These are phyloP conservation scores for Mariannaea sp. DNA, from an alignment of 2,329 filamentous ascomycete species.

Conservation along the genomic window DNA sequence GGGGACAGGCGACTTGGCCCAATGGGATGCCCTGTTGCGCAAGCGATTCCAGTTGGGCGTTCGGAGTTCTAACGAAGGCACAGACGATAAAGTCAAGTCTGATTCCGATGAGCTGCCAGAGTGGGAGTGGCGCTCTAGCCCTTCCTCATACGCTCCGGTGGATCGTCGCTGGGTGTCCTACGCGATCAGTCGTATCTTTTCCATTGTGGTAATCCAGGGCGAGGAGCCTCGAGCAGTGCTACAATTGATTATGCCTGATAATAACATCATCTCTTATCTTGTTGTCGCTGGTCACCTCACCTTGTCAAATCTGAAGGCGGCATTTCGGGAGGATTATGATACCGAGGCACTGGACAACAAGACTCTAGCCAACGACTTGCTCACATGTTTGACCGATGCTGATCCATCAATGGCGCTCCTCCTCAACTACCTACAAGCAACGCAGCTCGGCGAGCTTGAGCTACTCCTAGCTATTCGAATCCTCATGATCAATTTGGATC, in stretches of 20 bases:
- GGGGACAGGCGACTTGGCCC: slow-evolving; percentile 49
- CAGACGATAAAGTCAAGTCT: slow-evolving; percentile 29
- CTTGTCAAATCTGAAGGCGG: slow-evolving; percentile 61
- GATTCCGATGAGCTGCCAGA: slow-evolving; percentile 43
- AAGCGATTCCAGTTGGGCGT: slow-evolving; percentile 54
- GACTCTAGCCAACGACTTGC: slow-evolving; percentile 64
- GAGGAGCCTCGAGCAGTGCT: slow-evolving; percentile 43
- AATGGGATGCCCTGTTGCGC: slow-evolving; percentile 57
- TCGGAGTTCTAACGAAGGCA: slow-evolving; percentile 23
- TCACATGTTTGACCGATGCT: slow-evolving; percentile 65
- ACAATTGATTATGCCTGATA: slow-evolving; percentile 51
- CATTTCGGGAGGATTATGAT: slow-evolving; percentile 56
- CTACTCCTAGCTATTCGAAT: slow-evolving; percentile 68
- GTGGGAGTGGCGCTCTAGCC: slow-evolving; percentile 56
- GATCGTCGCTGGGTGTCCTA: slow-evolving; percentile 70
- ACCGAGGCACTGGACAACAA: slow-evolving; percentile 50
- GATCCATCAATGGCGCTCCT: slow-evolving; percentile 72
- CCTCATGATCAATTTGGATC: slow-evolving; percentile 71
- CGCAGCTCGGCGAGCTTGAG: slow-evolving; percentile 68
- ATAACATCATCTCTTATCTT: slow-evolving; percentile 62
- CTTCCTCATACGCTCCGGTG: slow-evolving; percentile 55
- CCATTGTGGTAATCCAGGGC: slow-evolving; percentile 53
- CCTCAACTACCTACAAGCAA: slow-evolving; percentile 66
- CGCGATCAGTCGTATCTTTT: slow-evolving; percentile 65
- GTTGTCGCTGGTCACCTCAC: slow-evolving; percentile 65